phyloP scores from a whole-genome alignment of 345 rosid species.

The Rhodamnia rubescens region DNA sequence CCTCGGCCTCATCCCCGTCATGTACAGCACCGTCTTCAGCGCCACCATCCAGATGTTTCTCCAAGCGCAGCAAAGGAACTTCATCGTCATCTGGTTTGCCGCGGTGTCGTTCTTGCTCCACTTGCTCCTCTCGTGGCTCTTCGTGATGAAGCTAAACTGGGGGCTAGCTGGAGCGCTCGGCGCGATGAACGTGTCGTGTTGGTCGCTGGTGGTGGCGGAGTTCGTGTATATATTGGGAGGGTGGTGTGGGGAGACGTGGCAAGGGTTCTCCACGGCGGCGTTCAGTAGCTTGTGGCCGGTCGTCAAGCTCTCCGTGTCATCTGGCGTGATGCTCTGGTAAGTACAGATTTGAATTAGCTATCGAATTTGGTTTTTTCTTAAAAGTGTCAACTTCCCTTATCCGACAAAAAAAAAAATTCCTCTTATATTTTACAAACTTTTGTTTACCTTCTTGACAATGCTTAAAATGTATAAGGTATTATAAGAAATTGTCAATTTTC shows the following conservation, averaged over 20 bases:
- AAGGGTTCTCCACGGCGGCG: slow-evolving; percentile 4
- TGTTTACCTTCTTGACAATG: neutral
- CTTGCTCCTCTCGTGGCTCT: slow-evolving; percentile 6
- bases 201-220: slow-evolving; percentile 2
- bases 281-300: slow-evolving; percentile 10
- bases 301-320: slow-evolving; percentile 15
- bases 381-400: neutral
- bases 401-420: neutral
- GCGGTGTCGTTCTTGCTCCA: slow-evolving; percentile 1
- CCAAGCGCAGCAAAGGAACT: slow-evolving; percentile 17
- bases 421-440: neutral
- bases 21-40: slow-evolving; percentile 11
- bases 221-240: slow-evolving; percentile 10
- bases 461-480: neutral
- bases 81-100: slow-evolving; percentile 11
- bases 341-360: neutral
- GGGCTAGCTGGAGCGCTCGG: slow-evolving; percentile 4
- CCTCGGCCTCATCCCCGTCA: slow-evolving; percentile 16
- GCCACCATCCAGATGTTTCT: slow-evolving; percentile 18
- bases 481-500: rapidly evolving
- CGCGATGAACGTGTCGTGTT: slow-evolving; percentile 6
- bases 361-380: neutral
- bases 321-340: slow-evolving; percentile 14
- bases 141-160: slow-evolving; percentile 1
- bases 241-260: slow-evolving; percentile 14